A percentile compares a stretch with the other conserved stretches of the same genome.
These are phyloP conservation scores for Trametes hirsuta DNA, from an alignment of 1,284 basidiomycete species.

Conservation along the genomic window DNA sequence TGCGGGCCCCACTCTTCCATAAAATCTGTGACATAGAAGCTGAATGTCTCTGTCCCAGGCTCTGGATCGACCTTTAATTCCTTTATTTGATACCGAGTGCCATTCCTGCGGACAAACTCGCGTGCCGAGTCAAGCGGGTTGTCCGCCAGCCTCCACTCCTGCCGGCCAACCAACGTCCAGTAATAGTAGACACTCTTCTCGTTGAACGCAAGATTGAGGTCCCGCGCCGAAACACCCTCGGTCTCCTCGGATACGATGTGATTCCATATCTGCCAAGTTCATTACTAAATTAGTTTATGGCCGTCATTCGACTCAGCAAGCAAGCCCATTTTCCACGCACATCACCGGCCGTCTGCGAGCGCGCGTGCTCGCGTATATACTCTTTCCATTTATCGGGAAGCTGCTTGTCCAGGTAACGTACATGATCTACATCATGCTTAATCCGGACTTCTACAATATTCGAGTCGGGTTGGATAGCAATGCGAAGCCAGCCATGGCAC, in stretches of 20 bases:
- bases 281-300: too few relatives aligned
- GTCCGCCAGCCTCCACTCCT: slow-evolving; percentile 9
- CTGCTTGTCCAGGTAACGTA: not conserved
- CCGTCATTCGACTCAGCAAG: too few relatives aligned
- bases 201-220: not conserved
- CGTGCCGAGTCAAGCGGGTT: slow-evolving; percentile 12
- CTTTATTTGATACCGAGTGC: not conserved
- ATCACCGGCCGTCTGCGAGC: not conserved
- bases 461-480: not conserved
- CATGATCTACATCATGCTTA: not conserved
- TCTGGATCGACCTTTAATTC: slow-evolving; percentile 6
- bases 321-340: not conserved
- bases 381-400: slow-evolving; percentile 4
- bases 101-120: not conserved
- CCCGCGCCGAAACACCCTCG: too few relatives aligned
- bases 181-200: slow-evolving; percentile 16
- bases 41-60: slow-evolving; percentile 10
- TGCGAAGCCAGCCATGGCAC: slow-evolving; percentile 1
- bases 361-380: not conserved
- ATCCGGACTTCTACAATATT: not conserved
- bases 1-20: slow-evolving; percentile 10
- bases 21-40: slow-evolving; percentile 19
- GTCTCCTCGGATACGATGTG: too few relatives aligned
- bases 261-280: too few relatives aligned
- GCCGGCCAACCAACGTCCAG: slow-evolving; percentile 7